Evolutionary conservation across 1,284 basidiomycete species (phyloP), one percentile per base, ranked within the genome.

Genomic region (Inonotus obliquus): DNA sequence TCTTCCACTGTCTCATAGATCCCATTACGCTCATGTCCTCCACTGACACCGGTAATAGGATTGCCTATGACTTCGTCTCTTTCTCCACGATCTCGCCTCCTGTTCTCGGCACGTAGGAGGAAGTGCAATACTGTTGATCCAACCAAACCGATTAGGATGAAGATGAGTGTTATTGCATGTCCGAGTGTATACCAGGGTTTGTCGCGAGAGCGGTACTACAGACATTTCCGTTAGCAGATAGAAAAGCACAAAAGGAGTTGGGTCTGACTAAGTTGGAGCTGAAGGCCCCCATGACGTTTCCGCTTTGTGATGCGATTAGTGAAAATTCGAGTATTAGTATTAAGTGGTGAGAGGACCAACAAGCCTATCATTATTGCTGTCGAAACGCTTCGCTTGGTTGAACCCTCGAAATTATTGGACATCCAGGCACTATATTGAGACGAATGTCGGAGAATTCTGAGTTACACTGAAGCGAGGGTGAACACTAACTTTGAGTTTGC

Each of bases 341-440:
- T n/a, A n/a, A n/a, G n/a, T n/a, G 27, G 45, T 29, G 37, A 54
- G 13, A 9, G 38, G 35, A 58, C 72, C 64, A 41, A 74, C 72
- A 67, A 71, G 45, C 82, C 80, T 58, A 88, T 86, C 4, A 83
- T 79, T 83, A 89, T 85, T 0, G 78, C 89, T 29, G 90, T 75
- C 0, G 85, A 81, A 1, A 89, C 87, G 65, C 85, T 85, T 21
- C 89, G 84, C 67, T 90, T 91, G 72, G 89, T 91, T 0, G 82
- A 80, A 9, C 89, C 87, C 74, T 90, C 87, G 21, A 87, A 80
- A 67, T 88, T 89, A 67, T 86, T 87, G 27, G 84, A 83, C 37
- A 83, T 79, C 84, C 87, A 89, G 4, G 87, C 84, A 21, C 32
- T 32, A 32, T 9, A 32, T 32, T 32, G n/a, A n/a, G n/a, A n/a